phyloP scores from a whole-genome alignment of 495 filamentous ascomycete species.

The Trypethelium eluteriae region DNA sequence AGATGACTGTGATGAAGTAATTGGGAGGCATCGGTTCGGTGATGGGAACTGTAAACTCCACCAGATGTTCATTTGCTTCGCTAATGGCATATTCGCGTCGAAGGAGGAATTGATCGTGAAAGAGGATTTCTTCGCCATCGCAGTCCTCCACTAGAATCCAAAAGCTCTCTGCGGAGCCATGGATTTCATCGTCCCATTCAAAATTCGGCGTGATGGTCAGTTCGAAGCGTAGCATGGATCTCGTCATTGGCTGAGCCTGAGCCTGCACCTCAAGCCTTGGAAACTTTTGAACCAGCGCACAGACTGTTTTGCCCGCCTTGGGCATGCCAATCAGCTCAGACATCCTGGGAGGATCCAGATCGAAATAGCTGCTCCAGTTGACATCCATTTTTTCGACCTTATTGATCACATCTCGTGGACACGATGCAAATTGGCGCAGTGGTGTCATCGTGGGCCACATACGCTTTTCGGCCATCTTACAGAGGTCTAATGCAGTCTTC shows the following conservation, averaged over 20 bases:
- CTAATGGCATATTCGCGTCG: slow-evolving; percentile 74
- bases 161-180: slow-evolving; percentile 82
- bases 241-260: slow-evolving; percentile 86
- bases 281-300: slow-evolving; percentile 81
- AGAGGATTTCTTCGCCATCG: slow-evolving; percentile 92
- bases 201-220: slow-evolving; percentile 92
- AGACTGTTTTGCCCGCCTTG: slow-evolving; percentile 79
- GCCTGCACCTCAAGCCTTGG: slow-evolving; percentile 86
- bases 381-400: slow-evolving; percentile 94
- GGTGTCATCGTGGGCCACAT: slow-evolving; percentile 99
- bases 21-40: slow-evolving; percentile 97
- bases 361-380: slow-evolving; percentile 87
- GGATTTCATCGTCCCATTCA: slow-evolving; percentile 85
- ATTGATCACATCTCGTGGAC: slow-evolving; percentile 74
- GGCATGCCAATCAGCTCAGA: slow-evolving; percentile 88
- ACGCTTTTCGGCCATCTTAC: slow-evolving; percentile 98
- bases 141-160: slow-evolving; percentile 98
- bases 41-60: slow-evolving; percentile 95
- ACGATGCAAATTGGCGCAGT: slow-evolving; percentile 78
- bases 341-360: slow-evolving; percentile 94
- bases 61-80: slow-evolving; percentile 85
- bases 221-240: slow-evolving; percentile 92
- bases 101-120: slow-evolving; percentile 90
- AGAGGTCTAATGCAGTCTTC: slow-evolving; percentile 85
- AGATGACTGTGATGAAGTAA: slow-evolving; percentile 91